A percentile compares a stretch with the other conserved stretches of the same genome.
These are phyloP conservation scores for Boletus insuetus DNA, from an alignment of 768 basidiomycete genomes.

Conservation along the genomic window DNA sequence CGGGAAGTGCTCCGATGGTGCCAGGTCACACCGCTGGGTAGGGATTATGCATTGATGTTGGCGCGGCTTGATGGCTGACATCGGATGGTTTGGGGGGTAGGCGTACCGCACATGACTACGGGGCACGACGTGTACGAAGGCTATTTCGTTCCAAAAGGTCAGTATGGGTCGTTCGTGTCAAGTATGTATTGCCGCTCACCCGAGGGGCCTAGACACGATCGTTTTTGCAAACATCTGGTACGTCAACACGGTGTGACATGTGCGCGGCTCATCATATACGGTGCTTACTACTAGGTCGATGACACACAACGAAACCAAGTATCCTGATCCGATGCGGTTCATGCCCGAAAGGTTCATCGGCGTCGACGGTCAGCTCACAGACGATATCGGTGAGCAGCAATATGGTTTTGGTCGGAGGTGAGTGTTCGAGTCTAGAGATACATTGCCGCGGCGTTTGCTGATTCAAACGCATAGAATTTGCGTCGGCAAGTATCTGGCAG, in stretches of 20 bases:
- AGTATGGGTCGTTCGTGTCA: neutral
- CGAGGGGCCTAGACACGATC: constrained; percentile 20
- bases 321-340: constrained; percentile 21
- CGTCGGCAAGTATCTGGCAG: constrained; percentile 27
- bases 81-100: constrained; percentile 4
- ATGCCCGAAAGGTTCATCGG: constrained; percentile 21
- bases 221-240: constrained; percentile 16
- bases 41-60: neutral
- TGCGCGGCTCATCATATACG: neutral
- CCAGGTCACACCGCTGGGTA: constrained; percentile 25
- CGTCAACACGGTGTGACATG: neutral
- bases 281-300: constrained; percentile 18
- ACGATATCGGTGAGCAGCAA: constrained; percentile 17
- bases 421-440: neutral
- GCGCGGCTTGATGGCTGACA: neutral
- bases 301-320: constrained; percentile 23
- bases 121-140: constrained; percentile 15
- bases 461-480: constrained; percentile 15
- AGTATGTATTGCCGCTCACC: neutral
- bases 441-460: too few relatives aligned
- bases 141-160: constrained; percentile 21
- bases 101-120: constrained; percentile 28
- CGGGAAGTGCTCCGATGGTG: constrained; percentile 25
- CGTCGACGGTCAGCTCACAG: constrained; percentile 14
- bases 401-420: constrained; percentile 27